These are phyloP conservation scores for Aspergillus pseudoviridinutans DNA, from an alignment of 2,329 filamentous ascomycete genomes.

Conservation along the genomic window DNA sequence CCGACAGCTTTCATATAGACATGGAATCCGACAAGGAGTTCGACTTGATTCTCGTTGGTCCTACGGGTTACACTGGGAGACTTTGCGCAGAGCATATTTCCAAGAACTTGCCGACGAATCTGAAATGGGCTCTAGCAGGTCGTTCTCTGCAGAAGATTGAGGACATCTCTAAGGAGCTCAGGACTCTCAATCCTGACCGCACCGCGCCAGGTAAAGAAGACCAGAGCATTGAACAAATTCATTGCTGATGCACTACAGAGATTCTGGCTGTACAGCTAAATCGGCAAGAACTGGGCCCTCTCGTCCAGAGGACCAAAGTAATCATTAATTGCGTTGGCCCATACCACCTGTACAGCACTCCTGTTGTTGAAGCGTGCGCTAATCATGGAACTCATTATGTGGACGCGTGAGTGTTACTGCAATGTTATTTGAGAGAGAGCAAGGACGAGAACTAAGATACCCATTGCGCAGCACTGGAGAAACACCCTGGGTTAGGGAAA, in stretches of 20 bases:
- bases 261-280: conserved; percentile 47
- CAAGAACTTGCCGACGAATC: conserved; percentile 64
- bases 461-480: conserved; percentile 52
- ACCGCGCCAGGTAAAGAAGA: conserved; percentile 58
- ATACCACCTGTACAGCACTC: conserved; percentile 61
- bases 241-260: conserved; percentile 25
- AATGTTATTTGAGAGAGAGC: not conserved
- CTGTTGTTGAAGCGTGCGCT: conserved; percentile 62
- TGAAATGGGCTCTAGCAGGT: conserved; percentile 86
- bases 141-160: conserved; percentile 74
- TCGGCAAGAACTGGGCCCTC: conserved; percentile 46
- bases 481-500: conserved; percentile 59
- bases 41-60: conserved; percentile 64
- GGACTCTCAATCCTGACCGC: conserved; percentile 65
- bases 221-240: not conserved
- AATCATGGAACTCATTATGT: conserved; percentile 64
- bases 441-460: conserved; percentile 2
- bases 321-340: conserved; percentile 61
- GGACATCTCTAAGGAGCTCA: conserved; percentile 62
- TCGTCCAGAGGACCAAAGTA: conserved; percentile 55
- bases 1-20: not conserved
- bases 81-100: conserved; percentile 72
- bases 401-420: conserved; percentile 46
- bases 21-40: conserved; percentile 52
- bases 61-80: conserved; percentile 79